Evolutionary conservation across 768 basidiomycete species (phyloP).

Genomic region (Phlebiopsis flavidoalba): DNA sequence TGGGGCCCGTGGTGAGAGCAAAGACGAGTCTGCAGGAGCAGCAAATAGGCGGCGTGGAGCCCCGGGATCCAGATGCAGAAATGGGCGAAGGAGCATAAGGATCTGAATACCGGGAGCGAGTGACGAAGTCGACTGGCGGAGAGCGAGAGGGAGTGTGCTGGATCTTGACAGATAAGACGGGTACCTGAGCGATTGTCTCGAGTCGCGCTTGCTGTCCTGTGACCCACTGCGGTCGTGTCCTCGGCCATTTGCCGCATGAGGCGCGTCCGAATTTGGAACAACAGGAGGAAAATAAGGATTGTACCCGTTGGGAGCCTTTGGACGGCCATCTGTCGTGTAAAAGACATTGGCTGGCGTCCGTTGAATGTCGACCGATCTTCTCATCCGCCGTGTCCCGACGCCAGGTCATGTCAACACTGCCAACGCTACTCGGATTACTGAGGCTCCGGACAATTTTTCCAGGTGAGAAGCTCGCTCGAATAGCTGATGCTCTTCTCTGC

Average conservation of each 20-base stretch:
- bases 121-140: not conserved
- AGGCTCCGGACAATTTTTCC: constrained; percentile 8
- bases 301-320: not conserved
- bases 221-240: not conserved
- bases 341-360: constrained; percentile 19
- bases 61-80: not conserved
- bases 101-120: not conserved
- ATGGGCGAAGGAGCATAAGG: not conserved
- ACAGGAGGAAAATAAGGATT: constrained; percentile 3
- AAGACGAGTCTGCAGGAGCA: not conserved
- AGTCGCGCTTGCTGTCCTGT: not conserved
- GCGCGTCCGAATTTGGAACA: not conserved
- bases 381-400: constrained; percentile 37
- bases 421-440: constrained; percentile 44
- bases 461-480: constrained; percentile 1
- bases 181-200: constrained; percentile 1
- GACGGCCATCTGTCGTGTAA: constrained; percentile 14
- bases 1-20: not conserved
- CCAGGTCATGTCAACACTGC: constrained; percentile 68
- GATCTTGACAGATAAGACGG: constrained; percentile 6
- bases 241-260: not conserved
- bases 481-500: not conserved
- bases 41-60: not conserved
- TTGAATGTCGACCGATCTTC: constrained; percentile 11
- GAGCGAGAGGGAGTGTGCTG: constrained; percentile 3